phyloP scores from a whole-genome alignment of 2,329 filamentous ascomycete genomes.

The Pyrenochaeta sp. region DNA sequence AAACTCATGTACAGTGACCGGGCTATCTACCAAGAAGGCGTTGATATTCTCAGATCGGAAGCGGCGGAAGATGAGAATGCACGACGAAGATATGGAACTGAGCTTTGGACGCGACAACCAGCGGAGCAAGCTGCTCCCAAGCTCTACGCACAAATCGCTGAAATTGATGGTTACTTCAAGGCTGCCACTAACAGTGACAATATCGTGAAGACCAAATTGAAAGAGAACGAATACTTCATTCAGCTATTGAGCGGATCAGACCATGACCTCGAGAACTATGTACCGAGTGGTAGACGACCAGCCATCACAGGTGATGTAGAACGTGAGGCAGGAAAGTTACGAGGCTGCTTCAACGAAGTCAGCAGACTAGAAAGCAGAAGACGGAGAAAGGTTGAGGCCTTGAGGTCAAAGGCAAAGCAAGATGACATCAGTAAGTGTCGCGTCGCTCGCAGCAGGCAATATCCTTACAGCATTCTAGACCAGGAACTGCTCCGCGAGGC shows the following conservation, averaged over 20 bases:
- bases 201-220: constrained; percentile 79
- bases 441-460: constrained; percentile 4
- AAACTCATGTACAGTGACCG: constrained; percentile 85
- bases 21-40: constrained; percentile 82
- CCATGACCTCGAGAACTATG: constrained; percentile 82
- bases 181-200: constrained; percentile 72
- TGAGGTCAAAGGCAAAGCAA: constrained; percentile 79
- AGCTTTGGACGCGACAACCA: constrained; percentile 77
- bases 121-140: constrained; percentile 74
- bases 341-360: constrained; percentile 84
- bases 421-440: constrained; percentile 78
- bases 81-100: constrained; percentile 81
- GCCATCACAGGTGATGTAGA: constrained; percentile 83
- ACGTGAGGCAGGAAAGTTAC: constrained; percentile 76
- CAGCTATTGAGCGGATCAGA: constrained; percentile 80
- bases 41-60: constrained; percentile 78
- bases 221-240: constrained; percentile 76
- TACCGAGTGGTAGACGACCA: constrained; percentile 82
- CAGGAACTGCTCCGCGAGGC: constrained; percentile 83
- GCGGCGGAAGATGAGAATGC: constrained; percentile 82
- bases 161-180: constrained; percentile 88
- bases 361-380: constrained; percentile 81
- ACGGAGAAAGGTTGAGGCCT: constrained; percentile 76
- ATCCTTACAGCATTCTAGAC: constrained; percentile 55
- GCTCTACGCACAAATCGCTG: constrained; percentile 75